Evolutionary conservation across 1,139 yeast species (phyloP).

Genomic region (Scheffersomyces titani): DNA sequence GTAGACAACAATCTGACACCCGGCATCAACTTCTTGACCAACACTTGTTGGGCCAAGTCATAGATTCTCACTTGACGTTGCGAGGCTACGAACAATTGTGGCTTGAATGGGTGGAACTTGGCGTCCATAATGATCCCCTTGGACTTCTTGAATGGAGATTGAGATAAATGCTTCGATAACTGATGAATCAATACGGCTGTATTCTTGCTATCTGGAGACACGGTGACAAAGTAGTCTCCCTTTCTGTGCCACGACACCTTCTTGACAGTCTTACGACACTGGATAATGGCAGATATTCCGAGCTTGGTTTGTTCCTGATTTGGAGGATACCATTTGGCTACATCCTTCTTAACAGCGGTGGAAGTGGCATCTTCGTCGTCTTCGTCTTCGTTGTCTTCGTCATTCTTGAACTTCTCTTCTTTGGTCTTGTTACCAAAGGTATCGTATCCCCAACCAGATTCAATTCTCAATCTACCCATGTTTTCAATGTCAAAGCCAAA

Average conservation of each 20-base stretch:
- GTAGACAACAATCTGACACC: slow-evolving; percentile 95
- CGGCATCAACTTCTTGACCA: slow-evolving; percentile 83
- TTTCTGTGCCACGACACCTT: slow-evolving; percentile 93
- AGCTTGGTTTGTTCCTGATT: slow-evolving; percentile 56
- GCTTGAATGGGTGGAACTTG: slow-evolving; percentile 94
- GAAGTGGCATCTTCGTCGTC: slow-evolving; percentile 31
- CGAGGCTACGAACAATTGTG: slow-evolving; percentile 90
- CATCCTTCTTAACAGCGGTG: slow-evolving; percentile 50
- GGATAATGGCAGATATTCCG: slow-evolving; percentile 72
- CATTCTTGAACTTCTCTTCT: slow-evolving; percentile 46
- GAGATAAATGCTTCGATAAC: slow-evolving; percentile 92
- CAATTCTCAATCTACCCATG: slow-evolving; percentile 74
- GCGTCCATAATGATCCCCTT: slow-evolving; percentile 96
- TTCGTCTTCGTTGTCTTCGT: slow-evolving; percentile 31
- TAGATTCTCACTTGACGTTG: slow-evolving; percentile 90
- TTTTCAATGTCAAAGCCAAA: slow-evolving; percentile 89
- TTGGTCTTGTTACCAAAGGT: slow-evolving; percentile 62
- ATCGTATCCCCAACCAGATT: slow-evolving; percentile 91
- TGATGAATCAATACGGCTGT: slow-evolving; percentile 93
- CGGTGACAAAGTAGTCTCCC: slow-evolving; percentile 95
- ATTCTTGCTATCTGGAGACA: slow-evolving; percentile 86
- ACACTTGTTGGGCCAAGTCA: slow-evolving; percentile 82
- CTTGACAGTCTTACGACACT: slow-evolving; percentile 73
- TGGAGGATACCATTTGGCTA: slow-evolving; percentile 87
- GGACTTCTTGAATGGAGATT: slow-evolving; percentile 91